Evolutionary conservation across 2,329 filamentous ascomycete species (phyloP), one percentile per base, ranked within the genome.

Genomic region (Fusarium siculi): DNA sequence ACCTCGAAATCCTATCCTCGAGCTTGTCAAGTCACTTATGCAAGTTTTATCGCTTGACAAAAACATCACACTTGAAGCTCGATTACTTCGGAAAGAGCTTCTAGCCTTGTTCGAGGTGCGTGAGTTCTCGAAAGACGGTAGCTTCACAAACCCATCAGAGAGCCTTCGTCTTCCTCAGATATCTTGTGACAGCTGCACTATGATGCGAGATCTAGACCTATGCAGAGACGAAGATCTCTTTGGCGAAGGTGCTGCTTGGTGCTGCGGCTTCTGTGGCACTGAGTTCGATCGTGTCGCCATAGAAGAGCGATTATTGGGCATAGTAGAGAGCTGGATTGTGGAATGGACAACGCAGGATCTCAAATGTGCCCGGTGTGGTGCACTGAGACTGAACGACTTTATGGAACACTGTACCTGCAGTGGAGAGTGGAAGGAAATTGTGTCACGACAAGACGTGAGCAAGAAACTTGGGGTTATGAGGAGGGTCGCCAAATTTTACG

Each of bases 341-440:
- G 90, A 93, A 76, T 99, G 97, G 95, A 88, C 91, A 71, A 93
- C 92, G 39, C 96, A 98, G 84, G 96, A 99, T 81, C 83, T 98
- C 65, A 94, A 94, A 82, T 99, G 96, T 74, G 80, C 78, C 36
- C 87, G 88, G 66, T 93, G 91, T 80, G 90, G 88, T 37, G 94
- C 94, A 75, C 82, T 97, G 43, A 86, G 94, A 79, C 87, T 93
- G 44, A 98, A 97, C 80, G 96, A 98, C 78, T 97, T 98, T 77
- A 95, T 96, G 91, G 96, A 98, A 81, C 95, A 98, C 82, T 99
- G 97, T 82, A 93, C 92, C 16, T 99, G 96, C 85, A 94, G 93
- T 69, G 96, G 96, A 7, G 88, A 89, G 66, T 99, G 96, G 96
- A 88, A 87, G 23, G 90, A 90, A 73, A 93, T 91, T 25, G 86